A percentile compares a stretch with the other conserved stretches of the same genome.
Evolutionary conservation across 202 grass and related monocot species (phyloP).

Genomic region (Dendrocalamus latiflorus): DNA sequence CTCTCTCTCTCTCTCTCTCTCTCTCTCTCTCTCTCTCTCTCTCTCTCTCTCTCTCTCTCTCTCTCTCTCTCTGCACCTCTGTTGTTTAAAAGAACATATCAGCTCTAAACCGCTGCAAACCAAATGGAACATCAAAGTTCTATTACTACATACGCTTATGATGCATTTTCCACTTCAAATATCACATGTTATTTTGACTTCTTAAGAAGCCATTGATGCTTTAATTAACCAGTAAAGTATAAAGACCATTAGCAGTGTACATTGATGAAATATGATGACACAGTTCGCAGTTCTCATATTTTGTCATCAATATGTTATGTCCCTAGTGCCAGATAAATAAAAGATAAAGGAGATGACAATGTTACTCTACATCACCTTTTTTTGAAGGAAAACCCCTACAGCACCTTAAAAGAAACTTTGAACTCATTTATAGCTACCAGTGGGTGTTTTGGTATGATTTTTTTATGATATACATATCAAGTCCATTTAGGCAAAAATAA

Average conservation of each 20-base stretch:
- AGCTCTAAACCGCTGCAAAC: not conserved
- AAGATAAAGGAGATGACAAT: not conserved
- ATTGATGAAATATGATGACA: not conserved
- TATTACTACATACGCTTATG: not conserved
- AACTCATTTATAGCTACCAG: slow-evolving; percentile 5
- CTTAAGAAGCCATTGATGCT: slow-evolving; percentile 4
- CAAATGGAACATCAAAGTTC: not conserved
- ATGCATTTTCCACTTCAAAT: not conserved
- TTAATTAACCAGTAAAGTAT: not conserved
- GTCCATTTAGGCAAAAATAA: not conserved
- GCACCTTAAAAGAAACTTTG: slow-evolving; percentile 8
- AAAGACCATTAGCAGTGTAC: not conserved
- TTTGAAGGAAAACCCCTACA: too few relatives aligned
- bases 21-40: too few relatives aligned
- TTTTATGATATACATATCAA: not conserved
- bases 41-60: too few relatives aligned
- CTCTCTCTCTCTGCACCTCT: not conserved
- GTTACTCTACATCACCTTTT: too few relatives aligned
- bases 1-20: too few relatives aligned
- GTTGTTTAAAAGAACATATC: not conserved
- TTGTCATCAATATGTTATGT: not conserved
- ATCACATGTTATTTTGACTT: not conserved
- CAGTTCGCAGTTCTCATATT: not conserved
- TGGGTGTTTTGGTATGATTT: slow-evolving; percentile 3
- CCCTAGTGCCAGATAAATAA: not conserved